Base-by-base conservation (phyloP, 345 rosid genomes). In the Arabidopsis arenosa region DNA sequence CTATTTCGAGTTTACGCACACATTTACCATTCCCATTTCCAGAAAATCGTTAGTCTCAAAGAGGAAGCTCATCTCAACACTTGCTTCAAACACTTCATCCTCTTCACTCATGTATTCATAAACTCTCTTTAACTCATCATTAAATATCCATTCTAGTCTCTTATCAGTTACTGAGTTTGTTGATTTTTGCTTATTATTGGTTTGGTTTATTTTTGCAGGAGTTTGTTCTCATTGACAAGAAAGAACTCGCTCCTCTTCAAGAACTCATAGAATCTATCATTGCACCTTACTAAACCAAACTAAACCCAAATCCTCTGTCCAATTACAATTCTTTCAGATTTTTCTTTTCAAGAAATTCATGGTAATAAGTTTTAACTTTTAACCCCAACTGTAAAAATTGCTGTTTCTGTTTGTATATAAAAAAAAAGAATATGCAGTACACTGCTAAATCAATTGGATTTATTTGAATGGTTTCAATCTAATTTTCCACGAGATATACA, bases 11-110 rank as follows among this genome's bases (percentile, higher is more conserved):
- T 93, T 35, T 93, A 93, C 72, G 98, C 98, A 9, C 98, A 93
- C 63, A 89, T 93, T 21, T 93, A 93, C 81, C 96, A 88, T 70
- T 85, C 97, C 44, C 98, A 93, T 84, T 93, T 93, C 83, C 98
- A 93, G 84, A 93, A 89, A 75, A 93, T 93, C 72, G 98, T 93
- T 75, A 91, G 96, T 84, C 94, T 93, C 32, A 90, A 93, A 81
- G 98, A 93, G 83, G 97, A 93, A 84, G 96, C 98, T 58, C 98
- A 93, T 84, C 87, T 91, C 80, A 93, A 93, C 78, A 93, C 97
- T 54, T 93, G 98, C 87, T 93, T 93, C 87, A 93, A 93, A 86
- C 98, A 93, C 75, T 93, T 91, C 72, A 88, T 93, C 75, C 84
- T 93, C 70, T 93, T 93, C 57, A 91, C 98, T 63, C 84, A 84